A percentile compares a stretch with the other conserved stretches of the same genome.
These are phyloP conservation scores for Fusarium musae DNA, from an alignment of 2,329 filamentous ascomycete species.

Conservation along the genomic window DNA sequence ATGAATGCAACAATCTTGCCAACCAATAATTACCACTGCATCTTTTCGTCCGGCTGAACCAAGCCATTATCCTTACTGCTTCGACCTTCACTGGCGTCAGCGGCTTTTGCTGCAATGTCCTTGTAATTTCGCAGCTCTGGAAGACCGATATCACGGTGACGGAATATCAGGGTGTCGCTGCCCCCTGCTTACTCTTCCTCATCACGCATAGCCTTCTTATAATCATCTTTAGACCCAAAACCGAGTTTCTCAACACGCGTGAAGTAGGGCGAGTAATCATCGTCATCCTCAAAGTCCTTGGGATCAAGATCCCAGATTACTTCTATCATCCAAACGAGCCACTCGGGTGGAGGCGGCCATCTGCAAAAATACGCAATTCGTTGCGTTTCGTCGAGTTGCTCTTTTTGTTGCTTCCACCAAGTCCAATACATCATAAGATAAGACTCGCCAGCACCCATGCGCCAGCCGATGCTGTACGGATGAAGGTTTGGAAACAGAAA, in stretches of 20 bases:
- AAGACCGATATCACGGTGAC: no score
- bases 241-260: rapidly evolving
- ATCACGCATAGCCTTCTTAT: background rate
- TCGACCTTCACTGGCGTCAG: no score
- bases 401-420: background rate
- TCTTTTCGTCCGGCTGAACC: no score
- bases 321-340: background rate
- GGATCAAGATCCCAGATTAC: background rate
- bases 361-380: background rate
- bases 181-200: background rate
- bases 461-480: background rate
- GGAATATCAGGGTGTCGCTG: no score
- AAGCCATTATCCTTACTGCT: no score
- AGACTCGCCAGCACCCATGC: background rate
- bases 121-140: no score
- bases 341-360: background rate
- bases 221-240: background rate
- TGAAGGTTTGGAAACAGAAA: background rate
- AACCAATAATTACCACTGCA: no score
- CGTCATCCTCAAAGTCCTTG: background rate
- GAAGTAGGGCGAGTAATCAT: background rate
- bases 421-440: background rate
- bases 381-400: background rate
- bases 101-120: no score
- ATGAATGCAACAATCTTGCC: no score